phyloP scores from a whole-genome alignment of 31 red algal species.

The Porphyra umbilicalis region DNA sequence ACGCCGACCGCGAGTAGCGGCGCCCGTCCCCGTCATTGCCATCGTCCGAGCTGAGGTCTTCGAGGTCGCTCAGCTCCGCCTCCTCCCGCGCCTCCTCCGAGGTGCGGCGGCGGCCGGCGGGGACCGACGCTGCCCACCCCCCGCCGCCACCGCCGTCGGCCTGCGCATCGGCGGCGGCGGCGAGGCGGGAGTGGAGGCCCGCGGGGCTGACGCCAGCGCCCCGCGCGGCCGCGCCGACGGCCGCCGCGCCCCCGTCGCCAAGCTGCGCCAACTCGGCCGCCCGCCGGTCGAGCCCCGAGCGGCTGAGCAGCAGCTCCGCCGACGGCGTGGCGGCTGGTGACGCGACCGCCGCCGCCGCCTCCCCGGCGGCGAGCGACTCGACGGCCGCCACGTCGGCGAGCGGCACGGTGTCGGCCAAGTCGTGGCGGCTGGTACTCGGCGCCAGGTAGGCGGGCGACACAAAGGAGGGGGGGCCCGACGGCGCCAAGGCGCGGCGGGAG shows the following conservation, averaged over 20 bases:
- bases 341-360: background rate
- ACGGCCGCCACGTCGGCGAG: background rate
- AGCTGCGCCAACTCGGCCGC: background rate
- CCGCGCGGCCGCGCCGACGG: background rate
- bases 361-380: background rate
- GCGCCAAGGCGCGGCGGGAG: background rate
- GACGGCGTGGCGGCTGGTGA: background rate
- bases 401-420: background rate
- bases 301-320: background rate
- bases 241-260: background rate
- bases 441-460: background rate
- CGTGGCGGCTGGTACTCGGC: background rate
- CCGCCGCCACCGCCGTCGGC: background rate
- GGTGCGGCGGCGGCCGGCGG: too few species aligned
- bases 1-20: background rate
- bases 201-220: background rate
- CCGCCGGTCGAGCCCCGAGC: background rate
- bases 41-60: background rate
- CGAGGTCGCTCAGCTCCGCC: background rate
- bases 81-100: too few species aligned
- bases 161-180: background rate
- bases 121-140: background rate
- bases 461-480: background rate
- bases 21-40: background rate
- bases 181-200: background rate